A percentile compares a stretch with the other conserved stretches of the same genome.
These are phyloP conservation scores for Neurospora sp. DNA, from an alignment of 495 filamentous ascomycete species.

Conservation along the genomic window DNA sequence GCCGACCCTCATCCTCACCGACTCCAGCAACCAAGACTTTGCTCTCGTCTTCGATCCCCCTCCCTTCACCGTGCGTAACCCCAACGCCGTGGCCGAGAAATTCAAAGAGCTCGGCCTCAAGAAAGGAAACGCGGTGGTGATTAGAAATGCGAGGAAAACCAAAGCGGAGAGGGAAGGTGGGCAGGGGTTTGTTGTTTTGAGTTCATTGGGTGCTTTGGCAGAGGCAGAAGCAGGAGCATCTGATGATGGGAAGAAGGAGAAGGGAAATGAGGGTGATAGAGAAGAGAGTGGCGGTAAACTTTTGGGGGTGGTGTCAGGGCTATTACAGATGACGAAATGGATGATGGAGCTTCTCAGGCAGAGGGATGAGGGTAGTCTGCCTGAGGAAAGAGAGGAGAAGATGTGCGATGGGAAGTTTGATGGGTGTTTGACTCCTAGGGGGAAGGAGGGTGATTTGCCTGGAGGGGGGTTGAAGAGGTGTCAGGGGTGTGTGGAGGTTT, in stretches of 20 bases:
- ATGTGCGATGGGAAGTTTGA: neutral
- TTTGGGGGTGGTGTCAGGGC: slow-evolving; percentile 21
- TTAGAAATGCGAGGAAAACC: slow-evolving; percentile 21
- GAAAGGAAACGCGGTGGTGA: slow-evolving; percentile 23
- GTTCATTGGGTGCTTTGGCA: slow-evolving; percentile 4
- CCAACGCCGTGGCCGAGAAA: neutral
- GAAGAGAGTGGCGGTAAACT: slow-evolving; percentile 9
- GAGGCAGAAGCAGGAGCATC: slow-evolving; percentile 18
- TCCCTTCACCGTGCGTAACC: slow-evolving; percentile 9
- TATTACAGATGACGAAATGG: slow-evolving; percentile 21
- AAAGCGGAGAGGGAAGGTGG: slow-evolving; percentile 22
- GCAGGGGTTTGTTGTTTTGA: slow-evolving; percentile 25
- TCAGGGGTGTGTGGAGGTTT: slow-evolving; percentile 29
- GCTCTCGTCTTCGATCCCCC: slow-evolving; percentile 28
- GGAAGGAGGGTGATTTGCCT: slow-evolving; percentile 5
- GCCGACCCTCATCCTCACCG: slow-evolving; percentile 31
- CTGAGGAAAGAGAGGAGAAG: slow-evolving; percentile 6
- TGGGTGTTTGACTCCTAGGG: neutral
- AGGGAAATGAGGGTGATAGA: slow-evolving; percentile 19
- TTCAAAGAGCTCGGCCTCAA: slow-evolving; percentile 19
- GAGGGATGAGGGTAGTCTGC: slow-evolving; percentile 3
- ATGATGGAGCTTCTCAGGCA: slow-evolving; percentile 15
- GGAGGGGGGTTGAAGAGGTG: slow-evolving; percentile 22
- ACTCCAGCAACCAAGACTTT: slow-evolving; percentile 21
- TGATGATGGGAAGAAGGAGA: slow-evolving; percentile 11